Evolutionary conservation across 352 stramenopile genomes (phyloP).

Genomic region (Phytophthora constricta): DNA sequence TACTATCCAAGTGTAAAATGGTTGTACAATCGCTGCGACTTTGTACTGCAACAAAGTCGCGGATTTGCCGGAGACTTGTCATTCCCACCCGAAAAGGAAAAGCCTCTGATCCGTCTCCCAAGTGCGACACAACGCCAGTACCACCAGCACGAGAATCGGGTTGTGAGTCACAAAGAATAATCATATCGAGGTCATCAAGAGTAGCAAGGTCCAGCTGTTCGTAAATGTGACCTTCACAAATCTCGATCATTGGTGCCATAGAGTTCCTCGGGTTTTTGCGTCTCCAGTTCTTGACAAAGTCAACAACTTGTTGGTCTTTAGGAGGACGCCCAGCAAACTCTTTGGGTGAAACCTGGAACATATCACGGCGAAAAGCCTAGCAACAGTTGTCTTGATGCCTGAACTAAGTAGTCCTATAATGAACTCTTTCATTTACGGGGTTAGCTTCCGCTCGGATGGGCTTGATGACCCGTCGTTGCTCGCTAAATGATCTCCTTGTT

Average conservation of each 20-base stretch:
- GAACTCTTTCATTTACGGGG: constrained; percentile 7
- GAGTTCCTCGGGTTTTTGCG: not conserved
- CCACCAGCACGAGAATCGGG: not conserved
- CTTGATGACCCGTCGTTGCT: not conserved
- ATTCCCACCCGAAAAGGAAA: constrained; percentile 5
- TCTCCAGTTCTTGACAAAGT: constrained; percentile 19
- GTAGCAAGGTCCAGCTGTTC: not conserved
- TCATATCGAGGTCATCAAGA: not conserved
- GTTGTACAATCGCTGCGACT: not conserved
- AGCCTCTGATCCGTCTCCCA: not conserved
- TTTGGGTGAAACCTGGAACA: not conserved
- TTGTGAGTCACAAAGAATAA: constrained; percentile 10
- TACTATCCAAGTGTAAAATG: constrained; percentile 12
- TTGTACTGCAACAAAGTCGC: not conserved
- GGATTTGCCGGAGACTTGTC: not conserved
- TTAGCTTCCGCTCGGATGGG: not conserved
- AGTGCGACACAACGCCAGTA: not conserved
- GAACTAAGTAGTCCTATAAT: not conserved
- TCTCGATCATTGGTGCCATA: not conserved
- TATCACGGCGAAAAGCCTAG: not conserved
- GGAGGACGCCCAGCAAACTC: not conserved
- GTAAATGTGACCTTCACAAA: constrained; percentile 5
- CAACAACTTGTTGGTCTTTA: not conserved
- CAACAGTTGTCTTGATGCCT: not conserved
- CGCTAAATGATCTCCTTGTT: not conserved